Evolutionary conservation across 2,329 filamentous ascomycete species (phyloP), one percentile per base, ranked within the genome.

Genomic region (Trichoderma semiorbis): DNA sequence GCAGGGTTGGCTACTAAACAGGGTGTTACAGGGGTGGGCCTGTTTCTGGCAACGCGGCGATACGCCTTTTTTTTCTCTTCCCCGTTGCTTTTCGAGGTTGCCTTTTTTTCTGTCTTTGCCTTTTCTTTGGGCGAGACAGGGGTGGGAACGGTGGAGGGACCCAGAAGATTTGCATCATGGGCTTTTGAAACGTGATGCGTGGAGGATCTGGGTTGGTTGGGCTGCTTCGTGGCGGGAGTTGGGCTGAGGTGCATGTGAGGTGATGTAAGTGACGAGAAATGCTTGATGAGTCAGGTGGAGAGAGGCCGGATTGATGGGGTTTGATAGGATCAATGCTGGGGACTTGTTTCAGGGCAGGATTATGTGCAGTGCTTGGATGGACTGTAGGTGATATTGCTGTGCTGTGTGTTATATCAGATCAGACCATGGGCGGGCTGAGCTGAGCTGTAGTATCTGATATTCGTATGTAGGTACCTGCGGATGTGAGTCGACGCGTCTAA

Each of bases 131-230:
- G 50, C 58, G 50, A 39, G 50, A 58, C 64, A 67, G 64, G 64
- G 47, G 50, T 24, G 21, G 55, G 30, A 28, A 18, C 12, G 14
- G 58, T n/a, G n/a, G 24, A 32, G 61, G 26, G 50, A 39, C 26
- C 26, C 57, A 21, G 34, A 34, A 24, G 64, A 67, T 67, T 67
- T 67, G 64, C 50, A 67, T 67, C 64, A 67, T 57, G 64, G 64
- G 64, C 24, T n/a, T 39, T n/a, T 30, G 39, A n/a, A n/a, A 21
- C 21, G 18, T 43, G 66, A 60, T 60, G 55, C 55, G 66, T 69
- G 66, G 36, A 61, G n/a, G 66, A 69, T 28, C 28, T 61, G 66
- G 66, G 66, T 69, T 69, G 66, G 66, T 69, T 69, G 66, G 66
- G 55, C 66, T 47, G 43, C n/a, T 28, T n/a, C 43, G 66, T 69